Percentiles rank a stretch among this genome's conserved stretches.
Evolutionary conservation across 306 rosid species (phyloP).

Genomic region (Begonia masoniana): DNA sequence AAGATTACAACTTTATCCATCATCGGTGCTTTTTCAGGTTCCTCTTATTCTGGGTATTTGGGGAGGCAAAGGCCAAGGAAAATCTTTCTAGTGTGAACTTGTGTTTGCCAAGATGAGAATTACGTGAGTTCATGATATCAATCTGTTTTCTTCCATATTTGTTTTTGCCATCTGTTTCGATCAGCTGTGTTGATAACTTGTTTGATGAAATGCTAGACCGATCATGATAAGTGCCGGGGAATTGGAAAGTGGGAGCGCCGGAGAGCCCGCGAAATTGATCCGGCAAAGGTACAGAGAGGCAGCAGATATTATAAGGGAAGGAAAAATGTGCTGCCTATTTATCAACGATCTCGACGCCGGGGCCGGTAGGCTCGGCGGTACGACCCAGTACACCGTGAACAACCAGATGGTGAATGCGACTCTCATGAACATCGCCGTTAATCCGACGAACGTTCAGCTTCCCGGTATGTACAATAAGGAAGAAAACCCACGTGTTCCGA

Average conservation of each 20-base stretch:
- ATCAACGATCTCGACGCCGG: slow-evolving; percentile 57
- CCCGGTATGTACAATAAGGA: slow-evolving; percentile 52
- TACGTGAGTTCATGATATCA: slow-evolving; percentile 14
- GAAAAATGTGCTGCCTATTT: slow-evolving; percentile 44
- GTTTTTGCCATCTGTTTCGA: no score
- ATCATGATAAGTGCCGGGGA: slow-evolving; percentile 95
- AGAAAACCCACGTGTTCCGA: slow-evolving; percentile 42
- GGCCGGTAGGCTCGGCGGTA: slow-evolving; percentile 46
- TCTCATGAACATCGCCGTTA: slow-evolving; percentile 52
- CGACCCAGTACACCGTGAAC: slow-evolving; percentile 51
- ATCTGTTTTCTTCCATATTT: neutral
- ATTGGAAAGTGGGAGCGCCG: slow-evolving; percentile 89
- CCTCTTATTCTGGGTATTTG: slow-evolving; percentile 94
- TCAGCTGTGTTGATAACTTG: no score
- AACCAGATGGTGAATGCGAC: slow-evolving; percentile 57
- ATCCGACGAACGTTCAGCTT: slow-evolving; percentile 46
- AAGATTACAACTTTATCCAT: no score
- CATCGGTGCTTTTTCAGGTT: slow-evolving; percentile 18
- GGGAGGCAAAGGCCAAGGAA: slow-evolving; percentile 93
- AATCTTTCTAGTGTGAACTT: slow-evolving; percentile 87
- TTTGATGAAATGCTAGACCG: slow-evolving; percentile 30
- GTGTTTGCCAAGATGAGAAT: slow-evolving; percentile 93
- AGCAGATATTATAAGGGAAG: slow-evolving; percentile 46
- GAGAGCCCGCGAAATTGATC: slow-evolving; percentile 83
- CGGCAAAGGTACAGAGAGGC: slow-evolving; percentile 88